Evolutionary conservation across 75 land plant genomes (phyloP), one percentile per base, ranked within the genome.

Genomic region (Azolla pinnata): DNA sequence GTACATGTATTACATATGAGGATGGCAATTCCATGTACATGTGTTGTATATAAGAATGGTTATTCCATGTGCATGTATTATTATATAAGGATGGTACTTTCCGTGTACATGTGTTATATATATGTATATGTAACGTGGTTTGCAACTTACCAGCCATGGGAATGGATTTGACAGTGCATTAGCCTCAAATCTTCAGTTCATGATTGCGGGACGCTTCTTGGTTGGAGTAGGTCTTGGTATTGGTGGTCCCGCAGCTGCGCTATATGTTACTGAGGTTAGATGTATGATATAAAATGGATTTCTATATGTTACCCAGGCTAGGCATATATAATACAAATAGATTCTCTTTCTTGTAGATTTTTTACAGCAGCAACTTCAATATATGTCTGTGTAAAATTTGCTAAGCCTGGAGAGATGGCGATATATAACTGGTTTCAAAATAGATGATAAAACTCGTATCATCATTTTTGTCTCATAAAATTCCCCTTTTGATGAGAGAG

Each of bases 181-280:
- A 19, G 31, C 97, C 14, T 38, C 65, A 57, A 75, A 31, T 53
- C 61, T 82, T 19, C 52, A 67, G 29, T 79, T 77, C 17, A 84
- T 91, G 97, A 76, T 91, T 56, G 32, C 82, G 23, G 97, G 97
- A 33, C 81, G 97, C 56, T 77, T 91, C 31, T 54, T 91, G 46
- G 97, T 87, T 64, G 97, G 97, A 59, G 47, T 67, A 16, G 97
- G 95, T 16, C 68, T 91, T 70, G 97, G 97, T 12, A 5, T 87
- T 16, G 88, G 85, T 8, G 89, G 81, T 28, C 77, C 97, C 19
- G 95, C 85, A 19, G 74, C 82, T 26, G 68, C 97, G 45, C 83
- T 91, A 44, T 91, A 91, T 80, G 78, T 91, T 46, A 68, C 97
- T 49, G 97, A 91, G 95, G 97, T 87, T 79, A 20, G 53, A 34